These are phyloP conservation scores for Acanthamoeba castellanii DNA, from an alignment of 208 protist genomes.

Conservation along the genomic window DNA sequence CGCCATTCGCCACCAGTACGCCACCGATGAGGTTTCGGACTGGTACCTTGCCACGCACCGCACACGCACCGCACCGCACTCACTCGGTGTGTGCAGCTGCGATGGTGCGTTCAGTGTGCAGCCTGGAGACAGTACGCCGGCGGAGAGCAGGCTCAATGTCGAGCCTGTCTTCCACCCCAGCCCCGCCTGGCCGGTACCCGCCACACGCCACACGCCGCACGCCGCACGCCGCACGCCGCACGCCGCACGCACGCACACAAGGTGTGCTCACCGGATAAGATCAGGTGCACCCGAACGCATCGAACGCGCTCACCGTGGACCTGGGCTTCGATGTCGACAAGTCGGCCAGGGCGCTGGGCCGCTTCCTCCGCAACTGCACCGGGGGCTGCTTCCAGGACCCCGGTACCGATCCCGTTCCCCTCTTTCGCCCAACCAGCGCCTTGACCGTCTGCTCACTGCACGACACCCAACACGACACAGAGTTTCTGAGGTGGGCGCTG, in stretches of 20 bases:
- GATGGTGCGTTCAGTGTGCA: background rate
- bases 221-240: no score
- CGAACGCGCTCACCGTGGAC: background rate
- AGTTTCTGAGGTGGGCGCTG: background rate
- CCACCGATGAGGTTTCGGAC: background rate
- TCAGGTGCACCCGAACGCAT: background rate
- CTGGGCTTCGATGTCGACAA: background rate
- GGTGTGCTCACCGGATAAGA: no score
- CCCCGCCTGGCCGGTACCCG: background rate
- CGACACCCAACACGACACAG: background rate
- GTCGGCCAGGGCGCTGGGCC: background rate
- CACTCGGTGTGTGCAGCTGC: background rate
- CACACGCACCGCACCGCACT: no score
- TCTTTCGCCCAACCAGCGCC: no score
- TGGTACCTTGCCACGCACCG: background rate
- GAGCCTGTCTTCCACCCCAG: background rate
- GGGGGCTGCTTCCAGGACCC: background rate
- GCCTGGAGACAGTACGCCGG: background rate
- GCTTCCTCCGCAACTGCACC: background rate
- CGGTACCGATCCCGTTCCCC: background rate
- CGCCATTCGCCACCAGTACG: background rate
- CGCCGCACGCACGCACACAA: no score
- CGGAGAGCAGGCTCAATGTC: background rate
- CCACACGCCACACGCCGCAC: background rate
- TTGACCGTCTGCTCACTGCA: no score